Conservation (phyloP, 495 filamentous ascomycete genomes). For the Penicillium parvum region DNA sequence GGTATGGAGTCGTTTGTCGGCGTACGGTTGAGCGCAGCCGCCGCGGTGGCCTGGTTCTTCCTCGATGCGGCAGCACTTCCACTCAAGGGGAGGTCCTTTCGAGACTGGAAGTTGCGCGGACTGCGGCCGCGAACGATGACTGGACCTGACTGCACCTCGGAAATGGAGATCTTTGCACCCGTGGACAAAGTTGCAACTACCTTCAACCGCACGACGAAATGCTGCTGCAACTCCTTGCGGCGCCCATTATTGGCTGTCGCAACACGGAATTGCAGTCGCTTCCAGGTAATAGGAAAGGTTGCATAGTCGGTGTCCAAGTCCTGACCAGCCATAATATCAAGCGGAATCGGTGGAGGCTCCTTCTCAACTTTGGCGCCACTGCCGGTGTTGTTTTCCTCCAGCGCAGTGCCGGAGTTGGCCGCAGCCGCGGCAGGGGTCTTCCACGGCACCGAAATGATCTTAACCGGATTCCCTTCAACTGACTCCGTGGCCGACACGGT, state of each 20-base stretch:
- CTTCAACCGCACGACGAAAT: slow-evolving; percentile 72
- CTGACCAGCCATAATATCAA: slow-evolving; percentile 71
- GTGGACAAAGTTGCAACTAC: slow-evolving; percentile 68
- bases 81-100: slow-evolving; percentile 70
- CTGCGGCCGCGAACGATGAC: slow-evolving; percentile 76
- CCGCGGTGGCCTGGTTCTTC: slow-evolving; percentile 39
- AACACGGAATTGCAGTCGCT: slow-evolving; percentile 85
- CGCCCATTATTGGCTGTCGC: slow-evolving; percentile 82
- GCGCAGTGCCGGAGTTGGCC: slow-evolving; percentile 54
- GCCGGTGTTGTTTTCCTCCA: slow-evolving; percentile 41
- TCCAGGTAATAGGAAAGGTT: slow-evolving; percentile 85
- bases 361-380: slow-evolving; percentile 58
- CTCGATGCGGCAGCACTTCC: slow-evolving; percentile 68
- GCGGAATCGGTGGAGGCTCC: slow-evolving; percentile 61
- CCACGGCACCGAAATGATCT: slow-evolving; percentile 92
- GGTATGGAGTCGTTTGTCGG: slow-evolving; percentile 44
- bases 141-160: slow-evolving; percentile 67
- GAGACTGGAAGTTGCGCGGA: slow-evolving; percentile 72
- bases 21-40: slow-evolving; percentile 39
- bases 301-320: slow-evolving; percentile 73
- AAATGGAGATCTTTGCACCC: slow-evolving; percentile 61
- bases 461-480: slow-evolving; percentile 80
- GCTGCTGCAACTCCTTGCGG: slow-evolving; percentile 75
- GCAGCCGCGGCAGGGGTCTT: slow-evolving; percentile 62
- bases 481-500: slow-evolving; percentile 84